Conservation (phyloP, 1,139 yeast genomes). For the Petasospora fabianii region DNA sequence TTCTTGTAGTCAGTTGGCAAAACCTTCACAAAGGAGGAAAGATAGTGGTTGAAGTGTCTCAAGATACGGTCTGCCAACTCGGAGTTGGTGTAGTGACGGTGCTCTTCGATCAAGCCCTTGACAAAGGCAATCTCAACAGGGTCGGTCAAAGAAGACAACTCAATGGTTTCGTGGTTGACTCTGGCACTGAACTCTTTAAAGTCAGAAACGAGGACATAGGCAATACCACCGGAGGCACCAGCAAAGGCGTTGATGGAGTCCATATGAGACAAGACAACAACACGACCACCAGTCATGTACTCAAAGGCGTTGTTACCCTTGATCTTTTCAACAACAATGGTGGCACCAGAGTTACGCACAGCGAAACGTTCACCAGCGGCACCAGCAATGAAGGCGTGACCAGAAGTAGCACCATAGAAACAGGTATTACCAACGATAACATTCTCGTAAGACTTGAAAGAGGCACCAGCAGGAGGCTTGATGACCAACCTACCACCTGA, state of each 20-base stretch:
- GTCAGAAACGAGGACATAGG: conserved; percentile 92
- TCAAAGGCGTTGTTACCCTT: conserved; percentile 99
- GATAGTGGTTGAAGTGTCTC: conserved; percentile 79
- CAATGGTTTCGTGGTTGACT: conserved; percentile 82
- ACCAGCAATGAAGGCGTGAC: conserved; percentile 92
- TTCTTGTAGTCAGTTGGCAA: conserved; percentile 88
- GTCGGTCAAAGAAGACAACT: conserved; percentile 69
- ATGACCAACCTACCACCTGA: conserved; percentile 93
- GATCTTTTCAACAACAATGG: conserved; percentile 88
- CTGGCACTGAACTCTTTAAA: conserved; percentile 76
- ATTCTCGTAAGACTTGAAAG: conserved; percentile 92
- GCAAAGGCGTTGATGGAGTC: conserved; percentile 94
- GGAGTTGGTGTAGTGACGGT: conserved; percentile 90
- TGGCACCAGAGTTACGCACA: conserved; percentile 97
- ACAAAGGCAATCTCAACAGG: conserved; percentile 93
- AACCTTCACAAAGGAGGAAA: conserved; percentile 90
- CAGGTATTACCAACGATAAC: conserved; percentile 97
- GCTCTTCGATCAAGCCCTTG: conserved; percentile 91
- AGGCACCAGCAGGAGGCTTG: conserved; percentile 83
- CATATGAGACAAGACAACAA: conserved; percentile 84
- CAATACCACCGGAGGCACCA: conserved; percentile 99
- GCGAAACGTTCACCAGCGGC: conserved; percentile 98
- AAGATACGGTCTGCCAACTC: conserved; percentile 83
- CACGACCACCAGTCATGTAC: conserved; percentile 99
- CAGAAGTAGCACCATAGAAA: conserved; percentile 96